phyloP scores from a whole-genome alignment of 2,329 filamentous ascomycete species.

The Alternaria sp. region DNA sequence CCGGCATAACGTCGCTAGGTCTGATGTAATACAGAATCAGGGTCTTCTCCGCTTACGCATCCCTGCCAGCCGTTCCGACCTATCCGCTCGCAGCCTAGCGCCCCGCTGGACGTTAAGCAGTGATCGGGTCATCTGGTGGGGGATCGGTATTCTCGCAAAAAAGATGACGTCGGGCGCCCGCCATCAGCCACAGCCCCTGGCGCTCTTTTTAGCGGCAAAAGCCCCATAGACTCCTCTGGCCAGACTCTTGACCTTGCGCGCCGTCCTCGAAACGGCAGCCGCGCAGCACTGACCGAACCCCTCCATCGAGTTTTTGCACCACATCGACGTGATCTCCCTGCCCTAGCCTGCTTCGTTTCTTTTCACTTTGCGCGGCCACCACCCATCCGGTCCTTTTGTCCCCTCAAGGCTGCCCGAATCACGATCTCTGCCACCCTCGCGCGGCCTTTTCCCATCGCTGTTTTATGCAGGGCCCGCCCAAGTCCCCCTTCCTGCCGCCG shows the following conservation, averaged over 20 bases:
- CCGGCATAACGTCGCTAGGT: constrained; percentile 22
- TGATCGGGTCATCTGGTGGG: constrained; percentile 23
- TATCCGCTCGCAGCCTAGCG: constrained; percentile 1
- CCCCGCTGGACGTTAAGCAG: constrained; percentile 1
- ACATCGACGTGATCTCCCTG: constrained; percentile 15
- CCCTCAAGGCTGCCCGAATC: not conserved
- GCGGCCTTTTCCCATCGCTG: not conserved
- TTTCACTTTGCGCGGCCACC: constrained; percentile 8
- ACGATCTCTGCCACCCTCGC: not conserved
- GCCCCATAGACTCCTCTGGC: constrained; percentile 13
- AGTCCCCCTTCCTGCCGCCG: constrained; percentile 9
- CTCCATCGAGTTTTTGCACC: constrained; percentile 20
- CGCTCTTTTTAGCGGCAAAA: constrained; percentile 2
- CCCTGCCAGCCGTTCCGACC: constrained; percentile 9
- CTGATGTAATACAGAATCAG: constrained; percentile 34
- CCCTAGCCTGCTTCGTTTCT: constrained; percentile 7
- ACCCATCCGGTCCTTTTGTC: constrained; percentile 8
- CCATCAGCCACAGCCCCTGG: constrained; percentile 24
- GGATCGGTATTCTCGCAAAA: constrained; percentile 12
- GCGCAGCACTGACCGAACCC: constrained; percentile 11
- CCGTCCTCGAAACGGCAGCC: constrained; percentile 19
- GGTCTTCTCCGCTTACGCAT: constrained; percentile 19
- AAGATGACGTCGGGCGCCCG: constrained; percentile 22
- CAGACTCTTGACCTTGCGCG: constrained; percentile 15
- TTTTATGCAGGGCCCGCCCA: constrained; percentile 13